phyloP scores from a whole-genome alignment of 225 moss, liverwort and hornwort species.

The Bryum argenteum region DNA sequence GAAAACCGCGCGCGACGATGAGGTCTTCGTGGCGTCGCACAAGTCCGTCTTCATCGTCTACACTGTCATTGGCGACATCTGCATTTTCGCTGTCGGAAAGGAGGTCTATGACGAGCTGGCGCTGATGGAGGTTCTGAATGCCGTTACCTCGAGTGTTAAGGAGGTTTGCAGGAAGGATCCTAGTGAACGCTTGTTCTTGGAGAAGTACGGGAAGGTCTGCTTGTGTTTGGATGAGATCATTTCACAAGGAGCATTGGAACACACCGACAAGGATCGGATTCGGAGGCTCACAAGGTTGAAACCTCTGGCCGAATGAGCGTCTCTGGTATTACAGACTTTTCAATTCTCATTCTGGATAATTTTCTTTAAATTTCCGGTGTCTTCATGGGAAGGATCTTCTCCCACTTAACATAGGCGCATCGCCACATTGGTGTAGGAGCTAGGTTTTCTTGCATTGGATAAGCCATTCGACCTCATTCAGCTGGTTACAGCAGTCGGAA shows the following conservation, averaged over 20 bases:
- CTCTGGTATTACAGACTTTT: conserved; percentile 12
- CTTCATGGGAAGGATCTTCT: conserved; percentile 5
- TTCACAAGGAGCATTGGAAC: conserved; percentile 89
- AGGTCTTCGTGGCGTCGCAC: conserved; percentile 92
- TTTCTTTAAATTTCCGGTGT: not conserved
- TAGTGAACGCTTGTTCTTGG: conserved; percentile 87
- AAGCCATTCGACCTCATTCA: not conserved
- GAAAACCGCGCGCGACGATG: conserved; percentile 82
- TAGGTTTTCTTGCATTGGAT: conserved; percentile 19
- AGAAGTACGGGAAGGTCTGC: conserved; percentile 92
- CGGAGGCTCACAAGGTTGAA: conserved; percentile 80
- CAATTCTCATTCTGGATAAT: not conserved
- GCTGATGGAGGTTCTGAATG: conserved; percentile 80
- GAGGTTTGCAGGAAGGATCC: conserved; percentile 89
- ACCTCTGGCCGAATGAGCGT: conserved; percentile 67
- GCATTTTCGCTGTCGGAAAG: conserved; percentile 85
- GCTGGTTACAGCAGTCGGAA: conserved; percentile 13
- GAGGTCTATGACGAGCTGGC: conserved; percentile 96
- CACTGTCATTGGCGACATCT: conserved; percentile 82
- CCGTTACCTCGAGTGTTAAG: conserved; percentile 73
- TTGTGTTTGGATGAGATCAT: conserved; percentile 92
- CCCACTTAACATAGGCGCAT: conserved; percentile 5
- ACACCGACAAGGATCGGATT: conserved; percentile 92
- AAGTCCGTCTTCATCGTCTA: conserved; percentile 95
- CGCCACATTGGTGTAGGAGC: not conserved